These are phyloP conservation scores for Syncephalastrum sp. DNA, from an alignment of 371 early-diverging fungal species.

Conservation along the genomic window DNA sequence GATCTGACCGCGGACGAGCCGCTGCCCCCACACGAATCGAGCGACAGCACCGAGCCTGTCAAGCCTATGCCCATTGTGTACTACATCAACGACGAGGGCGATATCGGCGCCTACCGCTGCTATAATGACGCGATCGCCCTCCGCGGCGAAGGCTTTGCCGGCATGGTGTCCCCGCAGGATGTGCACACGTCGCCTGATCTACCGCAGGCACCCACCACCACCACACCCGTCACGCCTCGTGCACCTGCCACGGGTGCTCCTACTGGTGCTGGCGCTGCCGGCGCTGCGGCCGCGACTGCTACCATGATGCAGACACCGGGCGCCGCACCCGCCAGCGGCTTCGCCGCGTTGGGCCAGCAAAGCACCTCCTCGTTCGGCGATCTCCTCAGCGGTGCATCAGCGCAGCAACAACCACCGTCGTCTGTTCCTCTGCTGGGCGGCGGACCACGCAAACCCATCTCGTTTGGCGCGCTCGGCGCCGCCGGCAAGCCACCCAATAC, in stretches of 20 bases:
- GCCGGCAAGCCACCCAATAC: not conserved
- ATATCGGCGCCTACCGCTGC: constrained; percentile 41
- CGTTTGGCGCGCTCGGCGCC: not conserved
- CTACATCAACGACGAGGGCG: constrained; percentile 46
- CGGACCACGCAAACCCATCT: not conserved
- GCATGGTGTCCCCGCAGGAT: constrained; percentile 19
- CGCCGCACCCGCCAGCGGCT: not conserved
- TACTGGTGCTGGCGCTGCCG: constrained; percentile 1
- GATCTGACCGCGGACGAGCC: constrained; percentile 39
- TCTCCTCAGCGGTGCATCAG: no score
- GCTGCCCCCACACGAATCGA: constrained; percentile 38
- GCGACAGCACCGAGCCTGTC: constrained; percentile 26
- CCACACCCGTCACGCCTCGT: not conserved
- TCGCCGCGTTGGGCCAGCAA: not conserved
- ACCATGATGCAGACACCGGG: not conserved
- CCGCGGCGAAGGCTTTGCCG: constrained; percentile 25
- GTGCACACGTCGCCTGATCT: not conserved
- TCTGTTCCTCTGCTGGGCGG: not conserved
- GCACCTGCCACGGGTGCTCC: not conserved
- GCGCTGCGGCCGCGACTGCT: not conserved
- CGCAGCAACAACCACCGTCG: no score
- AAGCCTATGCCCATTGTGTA: constrained; percentile 39
- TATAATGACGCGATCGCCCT: constrained; percentile 35
- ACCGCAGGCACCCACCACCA: constrained; percentile 4
- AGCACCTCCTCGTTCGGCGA: not conserved